A percentile compares a stretch with the other conserved stretches of the same genome.
Conservation (phyloP, 106 monocot species). For the Amphibolis antarctica region DNA sequence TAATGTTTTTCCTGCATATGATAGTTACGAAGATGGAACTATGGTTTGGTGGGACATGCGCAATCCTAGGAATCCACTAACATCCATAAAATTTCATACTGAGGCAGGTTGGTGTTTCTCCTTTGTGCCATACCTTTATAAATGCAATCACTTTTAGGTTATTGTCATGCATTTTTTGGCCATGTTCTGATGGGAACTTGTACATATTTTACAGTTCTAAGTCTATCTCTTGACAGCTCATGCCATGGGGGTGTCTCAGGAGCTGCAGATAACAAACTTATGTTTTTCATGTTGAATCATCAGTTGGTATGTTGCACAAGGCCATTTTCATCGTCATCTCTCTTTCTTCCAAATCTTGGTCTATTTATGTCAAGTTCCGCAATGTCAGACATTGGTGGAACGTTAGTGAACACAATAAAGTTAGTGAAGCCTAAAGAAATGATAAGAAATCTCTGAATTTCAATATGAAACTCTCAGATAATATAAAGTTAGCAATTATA, state of each 20-base stretch:
- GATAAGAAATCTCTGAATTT: too few species aligned
- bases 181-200: constrained; percentile 2
- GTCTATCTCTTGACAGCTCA: constrained; percentile 49
- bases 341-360: too few species aligned
- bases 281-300: constrained; percentile 51
- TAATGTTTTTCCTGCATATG: not conserved
- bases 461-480: too few species aligned
- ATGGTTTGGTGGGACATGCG: constrained; percentile 96
- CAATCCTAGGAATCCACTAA: constrained; percentile 43
- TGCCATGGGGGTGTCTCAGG: constrained; percentile 77
- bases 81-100: constrained; percentile 59
- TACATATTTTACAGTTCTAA: constrained; percentile 45
- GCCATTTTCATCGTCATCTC: not conserved
- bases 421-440: too few species aligned
- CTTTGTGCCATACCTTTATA: not conserved
- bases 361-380: too few species aligned
- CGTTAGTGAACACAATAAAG: too few species aligned
- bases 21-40: constrained; percentile 98
- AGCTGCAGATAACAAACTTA: constrained; percentile 70
- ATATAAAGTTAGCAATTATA: too few species aligned
- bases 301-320: constrained; percentile 29
- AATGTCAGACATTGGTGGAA: too few species aligned
- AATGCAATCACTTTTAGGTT: not conserved
- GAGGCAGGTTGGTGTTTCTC: constrained; percentile 55
- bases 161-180: not conserved